phyloP scores from a whole-genome alignment of 306 rosid genomes.

The Citrullus amarus region DNA sequence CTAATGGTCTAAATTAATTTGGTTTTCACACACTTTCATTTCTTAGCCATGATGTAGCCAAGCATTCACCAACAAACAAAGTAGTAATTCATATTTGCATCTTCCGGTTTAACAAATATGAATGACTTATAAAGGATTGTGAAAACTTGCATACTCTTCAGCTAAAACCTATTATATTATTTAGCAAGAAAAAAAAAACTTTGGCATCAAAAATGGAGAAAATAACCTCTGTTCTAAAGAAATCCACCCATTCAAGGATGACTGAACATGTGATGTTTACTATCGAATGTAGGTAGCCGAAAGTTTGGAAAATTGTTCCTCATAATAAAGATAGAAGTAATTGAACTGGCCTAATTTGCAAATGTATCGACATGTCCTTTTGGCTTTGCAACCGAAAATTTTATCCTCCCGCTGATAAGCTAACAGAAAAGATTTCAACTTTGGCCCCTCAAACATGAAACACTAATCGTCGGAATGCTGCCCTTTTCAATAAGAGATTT shows the following conservation, averaged over 20 bases:
- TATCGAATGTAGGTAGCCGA: background rate
- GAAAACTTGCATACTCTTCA: background rate
- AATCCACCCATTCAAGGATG: background rate
- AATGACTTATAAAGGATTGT: background rate
- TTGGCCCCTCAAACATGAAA: conserved; percentile 6
- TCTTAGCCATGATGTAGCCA: background rate
- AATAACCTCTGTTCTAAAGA: background rate
- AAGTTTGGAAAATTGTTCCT: background rate
- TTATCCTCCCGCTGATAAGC: background rate
- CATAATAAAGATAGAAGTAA: background rate
- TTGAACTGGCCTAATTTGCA: background rate
- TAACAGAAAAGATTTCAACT: background rate
- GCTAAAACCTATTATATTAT: background rate
- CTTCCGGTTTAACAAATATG: background rate
- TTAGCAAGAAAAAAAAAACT: background rate
- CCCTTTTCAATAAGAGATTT: conserved; percentile 36
- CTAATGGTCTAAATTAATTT: too few species aligned
- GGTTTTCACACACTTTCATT: background rate
- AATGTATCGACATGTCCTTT: background rate
- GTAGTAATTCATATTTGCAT: background rate
- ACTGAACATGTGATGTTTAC: background rate
- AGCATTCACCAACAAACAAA: background rate
- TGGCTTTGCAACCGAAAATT: background rate
- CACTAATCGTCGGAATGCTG: conserved; percentile 25
- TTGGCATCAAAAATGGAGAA: background rate